Base-by-base conservation (phyloP, 2,329 filamentous ascomycete species). In the Ophiostoma tasmaniense region DNA sequence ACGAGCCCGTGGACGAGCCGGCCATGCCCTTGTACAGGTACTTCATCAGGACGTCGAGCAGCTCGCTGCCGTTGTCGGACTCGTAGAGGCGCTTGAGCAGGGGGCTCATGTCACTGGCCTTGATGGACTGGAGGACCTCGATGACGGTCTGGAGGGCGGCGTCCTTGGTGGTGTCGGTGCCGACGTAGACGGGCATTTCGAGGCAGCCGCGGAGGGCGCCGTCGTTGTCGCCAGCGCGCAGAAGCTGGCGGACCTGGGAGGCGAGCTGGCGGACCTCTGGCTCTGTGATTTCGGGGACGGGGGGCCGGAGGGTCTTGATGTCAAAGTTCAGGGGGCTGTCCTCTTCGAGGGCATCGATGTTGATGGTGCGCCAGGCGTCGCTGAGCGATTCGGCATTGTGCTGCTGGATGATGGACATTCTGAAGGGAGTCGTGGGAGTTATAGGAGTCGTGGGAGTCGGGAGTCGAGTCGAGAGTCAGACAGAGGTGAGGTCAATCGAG, bases 41-140 rank as follows among this genome's bases (percentile, higher is more conserved):
- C 83, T 99, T 99, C 91, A 97, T 97, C 78, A 99, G 82, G 67
- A 94, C 92, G 79, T 99, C 95, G 73, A 96, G 82, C 71, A 91
- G 85, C 80, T 98, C 95, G 71, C 87, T 87, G 35, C 95, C 95
- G 71, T 91, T 91, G 66, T 90, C 87, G 50, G 50, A 25, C 13
- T 89, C 88, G 70, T 95, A 93, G 76, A 98, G 90, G 70, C 89
- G 87, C 80, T 89, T 88, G 73, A 99, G 83, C 75, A 98, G 88
- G 17, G 92, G 90, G 72, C 89, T 92, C 91, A 98, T 98, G 75
- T 99, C 95, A 74, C 91, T 91, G 76, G 95, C 93, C 78, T 96
- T 93, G 81, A 98, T 98, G 25, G 92, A 95, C 80, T 97, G 93
- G 73, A 99, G 83, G 70, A 98, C 93, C 81, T 99, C 95, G 71